Conservation (phyloP, 495 filamentous ascomycete genomes). For the Aspergillus kassunensis region DNA sequence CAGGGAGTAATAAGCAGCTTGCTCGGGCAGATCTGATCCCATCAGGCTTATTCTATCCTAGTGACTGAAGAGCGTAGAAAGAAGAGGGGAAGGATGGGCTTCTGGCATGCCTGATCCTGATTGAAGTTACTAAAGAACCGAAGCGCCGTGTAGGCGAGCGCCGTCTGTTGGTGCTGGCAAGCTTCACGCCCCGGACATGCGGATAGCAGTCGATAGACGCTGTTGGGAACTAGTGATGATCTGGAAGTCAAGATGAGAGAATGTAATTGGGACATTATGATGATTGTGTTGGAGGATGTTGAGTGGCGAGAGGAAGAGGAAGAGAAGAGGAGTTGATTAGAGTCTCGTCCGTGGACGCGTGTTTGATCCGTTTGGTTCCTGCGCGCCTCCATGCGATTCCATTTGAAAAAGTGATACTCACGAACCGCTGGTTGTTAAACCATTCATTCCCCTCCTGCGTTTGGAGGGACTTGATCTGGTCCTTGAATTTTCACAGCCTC, state of each 20-base stretch:
- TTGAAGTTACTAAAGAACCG: neutral
- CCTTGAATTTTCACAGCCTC: neutral
- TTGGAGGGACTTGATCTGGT: neutral
- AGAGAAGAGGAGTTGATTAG: neutral
- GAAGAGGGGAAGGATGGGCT: too few relatives aligned
- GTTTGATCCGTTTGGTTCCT: constrained; percentile 13
- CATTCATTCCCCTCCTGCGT: neutral
- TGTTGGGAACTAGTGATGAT: neutral
- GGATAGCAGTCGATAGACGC: neutral
- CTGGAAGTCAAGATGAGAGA: too few relatives aligned
- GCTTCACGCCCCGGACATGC: neutral
- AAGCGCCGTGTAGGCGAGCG: neutral
- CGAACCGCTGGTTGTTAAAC: neutral
- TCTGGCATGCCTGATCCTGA: too few relatives aligned
- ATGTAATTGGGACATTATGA: too few relatives aligned
- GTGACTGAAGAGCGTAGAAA: too few relatives aligned
- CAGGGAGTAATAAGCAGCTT: too few relatives aligned
- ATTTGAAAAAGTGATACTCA: constrained; percentile 8
- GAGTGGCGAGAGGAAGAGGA: too few relatives aligned
- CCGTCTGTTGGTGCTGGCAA: neutral
- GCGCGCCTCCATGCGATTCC: neutral
- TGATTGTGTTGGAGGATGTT: too few relatives aligned
- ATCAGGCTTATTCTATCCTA: too few relatives aligned
- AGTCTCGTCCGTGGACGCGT: constrained; percentile 7
- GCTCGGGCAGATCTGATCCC: too few relatives aligned